phyloP scores from a whole-genome alignment of 2,329 filamentous ascomycete species.

The Zymoseptoria pseudotritici region DNA sequence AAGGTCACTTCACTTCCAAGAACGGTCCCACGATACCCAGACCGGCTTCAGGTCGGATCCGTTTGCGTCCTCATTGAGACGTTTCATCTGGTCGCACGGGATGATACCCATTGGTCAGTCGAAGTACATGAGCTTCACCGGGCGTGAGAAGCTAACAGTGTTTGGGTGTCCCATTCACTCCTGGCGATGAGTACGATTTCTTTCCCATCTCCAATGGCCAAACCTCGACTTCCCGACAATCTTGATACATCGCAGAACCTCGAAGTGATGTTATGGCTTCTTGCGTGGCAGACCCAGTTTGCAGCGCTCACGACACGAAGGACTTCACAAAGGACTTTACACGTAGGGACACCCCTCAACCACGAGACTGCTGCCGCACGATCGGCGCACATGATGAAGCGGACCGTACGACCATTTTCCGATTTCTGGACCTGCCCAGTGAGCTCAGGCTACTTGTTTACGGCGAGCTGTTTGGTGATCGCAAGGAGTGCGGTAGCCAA shows the following conservation, averaged over 20 bases:
- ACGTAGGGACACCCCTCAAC: background rate
- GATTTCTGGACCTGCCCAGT: conserved; percentile 11
- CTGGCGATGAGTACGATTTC: background rate
- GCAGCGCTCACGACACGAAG: background rate
- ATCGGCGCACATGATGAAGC: background rate
- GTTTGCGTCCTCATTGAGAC: background rate
- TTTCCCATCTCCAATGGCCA: background rate
- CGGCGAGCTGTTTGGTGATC: background rate
- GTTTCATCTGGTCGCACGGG: background rate
- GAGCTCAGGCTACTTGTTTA: conserved; percentile 16
- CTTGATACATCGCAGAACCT: background rate
- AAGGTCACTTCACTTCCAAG: background rate
- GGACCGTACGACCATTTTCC: background rate
- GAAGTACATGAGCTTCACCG: background rate
- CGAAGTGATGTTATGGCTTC: background rate
- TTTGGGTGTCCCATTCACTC: background rate
- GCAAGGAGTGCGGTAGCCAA: background rate
- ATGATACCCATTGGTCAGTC: background rate
- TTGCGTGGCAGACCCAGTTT: background rate
- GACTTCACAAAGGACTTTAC: background rate
- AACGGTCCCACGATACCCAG: background rate
- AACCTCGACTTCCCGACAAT: background rate
- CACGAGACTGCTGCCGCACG: background rate
- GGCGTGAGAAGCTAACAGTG: background rate
- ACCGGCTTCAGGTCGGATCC: too few species aligned